phyloP scores from a whole-genome alignment of 2,329 filamentous ascomycete genomes.

The Penicillium sp. region DNA sequence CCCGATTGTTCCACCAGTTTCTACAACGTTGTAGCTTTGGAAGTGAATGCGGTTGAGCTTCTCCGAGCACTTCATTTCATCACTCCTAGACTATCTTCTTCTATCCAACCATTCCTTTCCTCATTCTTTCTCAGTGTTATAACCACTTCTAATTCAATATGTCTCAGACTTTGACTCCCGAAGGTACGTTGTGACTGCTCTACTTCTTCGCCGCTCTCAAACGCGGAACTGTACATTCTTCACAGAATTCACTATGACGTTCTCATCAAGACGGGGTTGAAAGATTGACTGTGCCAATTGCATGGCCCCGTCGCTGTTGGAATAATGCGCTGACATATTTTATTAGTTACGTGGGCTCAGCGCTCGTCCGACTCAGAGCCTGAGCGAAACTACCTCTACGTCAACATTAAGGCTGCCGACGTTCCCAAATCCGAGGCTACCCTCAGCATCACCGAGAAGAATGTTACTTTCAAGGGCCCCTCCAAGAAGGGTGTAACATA shows the following conservation, averaged over 20 bases:
- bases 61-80: conserved; percentile 18
- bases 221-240: conserved; percentile 23
- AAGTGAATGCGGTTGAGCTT: conserved; percentile 25
- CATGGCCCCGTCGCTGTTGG: not conserved
- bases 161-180: conserved; percentile 39
- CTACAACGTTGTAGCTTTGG: conserved; percentile 28
- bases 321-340: conserved; percentile 13
- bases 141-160: conserved; percentile 17
- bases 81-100: conserved; percentile 14
- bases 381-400: conserved; percentile 89
- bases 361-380: conserved; percentile 77
- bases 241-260: conserved; percentile 17
- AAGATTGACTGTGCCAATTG: not conserved
- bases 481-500: conserved; percentile 86
- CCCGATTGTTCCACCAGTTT: conserved; percentile 41
- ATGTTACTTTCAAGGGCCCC: conserved; percentile 75
- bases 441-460: conserved; percentile 75
- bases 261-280: conserved; percentile 3
- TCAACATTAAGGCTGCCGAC: conserved; percentile 86
- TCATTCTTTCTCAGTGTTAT: conserved; percentile 7
- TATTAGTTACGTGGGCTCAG: conserved; percentile 91
- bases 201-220: conserved; percentile 30
- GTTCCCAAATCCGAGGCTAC: conserved; percentile 71
- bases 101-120: conserved; percentile 3
- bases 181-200: conserved; percentile 42